These are phyloP conservation scores for Trametes punicea DNA, from an alignment of 768 basidiomycete species.

Conservation along the genomic window DNA sequence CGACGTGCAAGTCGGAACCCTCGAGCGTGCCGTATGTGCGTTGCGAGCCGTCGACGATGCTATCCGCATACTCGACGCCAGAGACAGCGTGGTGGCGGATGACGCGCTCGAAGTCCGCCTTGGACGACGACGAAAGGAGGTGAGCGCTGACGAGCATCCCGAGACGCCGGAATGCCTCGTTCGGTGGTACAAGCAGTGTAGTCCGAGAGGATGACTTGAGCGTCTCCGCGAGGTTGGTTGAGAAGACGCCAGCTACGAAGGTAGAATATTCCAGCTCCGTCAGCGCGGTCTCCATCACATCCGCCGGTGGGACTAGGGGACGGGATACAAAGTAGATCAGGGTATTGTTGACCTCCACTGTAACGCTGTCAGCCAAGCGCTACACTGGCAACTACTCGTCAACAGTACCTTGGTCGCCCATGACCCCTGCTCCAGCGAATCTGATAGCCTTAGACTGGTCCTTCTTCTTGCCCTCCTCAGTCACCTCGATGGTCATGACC, in stretches of 20 bases:
- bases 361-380: background rate
- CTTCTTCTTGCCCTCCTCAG: conserved; percentile 38
- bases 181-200: conserved; percentile 84
- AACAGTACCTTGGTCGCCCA: conserved; percentile 70
- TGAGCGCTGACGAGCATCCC: conserved; percentile 84
- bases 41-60: conserved; percentile 59
- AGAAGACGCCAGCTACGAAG: conserved; percentile 88
- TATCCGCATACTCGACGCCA: conserved; percentile 67
- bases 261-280: conserved; percentile 83
- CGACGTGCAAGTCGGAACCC: conserved; percentile 76
- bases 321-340: conserved; percentile 88
- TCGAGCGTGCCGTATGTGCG: conserved; percentile 80
- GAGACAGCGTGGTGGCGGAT: conserved; percentile 85
- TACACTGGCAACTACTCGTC: background rate
- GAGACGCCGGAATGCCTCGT: conserved; percentile 83
- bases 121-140: conserved; percentile 74
- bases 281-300: conserved; percentile 76
- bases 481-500: conserved; percentile 67
- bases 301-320: conserved; percentile 77
- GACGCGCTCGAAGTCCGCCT: conserved; percentile 76
- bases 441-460: conserved; percentile 51
- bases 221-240: conserved; percentile 74
- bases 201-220: conserved; percentile 64
- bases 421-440: conserved; percentile 80
- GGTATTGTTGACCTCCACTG: conserved; percentile 73